These are phyloP conservation scores for Austroboletus novae-zelandiae DNA, from an alignment of 1,284 basidiomycete genomes.

Conservation along the genomic window DNA sequence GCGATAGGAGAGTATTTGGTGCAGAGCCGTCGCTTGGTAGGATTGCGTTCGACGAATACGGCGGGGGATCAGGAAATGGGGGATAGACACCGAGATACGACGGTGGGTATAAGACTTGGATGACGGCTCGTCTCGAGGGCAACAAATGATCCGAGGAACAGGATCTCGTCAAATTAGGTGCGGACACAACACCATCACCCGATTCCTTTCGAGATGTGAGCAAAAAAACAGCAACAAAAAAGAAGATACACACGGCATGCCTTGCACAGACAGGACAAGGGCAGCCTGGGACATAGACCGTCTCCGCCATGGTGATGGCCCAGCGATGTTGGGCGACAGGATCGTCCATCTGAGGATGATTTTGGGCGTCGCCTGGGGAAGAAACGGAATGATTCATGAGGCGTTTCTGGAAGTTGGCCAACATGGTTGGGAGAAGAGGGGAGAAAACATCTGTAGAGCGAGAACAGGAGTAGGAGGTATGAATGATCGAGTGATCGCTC, in stretches of 20 bases:
- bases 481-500: slow-evolving; percentile 5
- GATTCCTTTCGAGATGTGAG: not conserved
- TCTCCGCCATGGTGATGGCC: slow-evolving; percentile 3
- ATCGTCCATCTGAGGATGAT: not conserved
- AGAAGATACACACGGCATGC: slow-evolving; percentile 9
- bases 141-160: not conserved
- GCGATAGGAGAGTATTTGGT: not conserved
- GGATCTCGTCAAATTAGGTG: not conserved
- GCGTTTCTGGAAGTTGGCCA: no score
- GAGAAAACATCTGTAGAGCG: not conserved
- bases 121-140: slow-evolving; percentile 21
- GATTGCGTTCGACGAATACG: slow-evolving; percentile 12
- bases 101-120: slow-evolving; percentile 28
- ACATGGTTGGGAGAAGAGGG: no score
- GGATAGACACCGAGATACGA: slow-evolving; percentile 11
- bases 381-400: no score
- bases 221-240: not conserved
- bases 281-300: slow-evolving; percentile 3
- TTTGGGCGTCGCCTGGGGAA: no score
- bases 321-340: not conserved
- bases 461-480: not conserved
- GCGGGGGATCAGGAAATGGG: slow-evolving; percentile 20
- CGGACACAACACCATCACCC: not conserved
- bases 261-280: slow-evolving; percentile 5
- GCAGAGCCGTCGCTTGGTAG: not conserved